These are phyloP conservation scores for Phytopythium helicoides DNA, from an alignment of 352 stramenopile genomes.

Conservation along the genomic window DNA sequence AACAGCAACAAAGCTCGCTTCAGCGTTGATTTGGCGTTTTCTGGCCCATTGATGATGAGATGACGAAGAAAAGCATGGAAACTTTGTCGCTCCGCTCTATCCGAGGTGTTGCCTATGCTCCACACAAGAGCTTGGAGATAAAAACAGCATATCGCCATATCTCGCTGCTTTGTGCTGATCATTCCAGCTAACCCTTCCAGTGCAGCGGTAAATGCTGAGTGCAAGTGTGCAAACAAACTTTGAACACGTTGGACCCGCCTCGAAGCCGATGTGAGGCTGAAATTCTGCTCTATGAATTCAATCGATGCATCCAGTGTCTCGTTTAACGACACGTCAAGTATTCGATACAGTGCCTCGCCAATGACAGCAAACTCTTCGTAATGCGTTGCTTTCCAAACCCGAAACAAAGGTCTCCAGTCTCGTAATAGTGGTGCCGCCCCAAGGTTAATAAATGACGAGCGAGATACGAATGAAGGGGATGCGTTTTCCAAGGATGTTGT, in stretches of 20 bases:
- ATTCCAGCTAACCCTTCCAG: conserved; percentile 55
- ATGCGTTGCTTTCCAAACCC: too few relatives aligned
- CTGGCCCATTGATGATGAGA: conserved; percentile 48
- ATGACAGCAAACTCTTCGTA: too few relatives aligned
- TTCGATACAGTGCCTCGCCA: too few relatives aligned
- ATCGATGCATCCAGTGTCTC: too few relatives aligned
- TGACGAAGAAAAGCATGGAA: conserved; percentile 68
- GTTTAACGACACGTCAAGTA: too few relatives aligned
- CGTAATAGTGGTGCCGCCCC: too few relatives aligned
- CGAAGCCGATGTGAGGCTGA: too few relatives aligned
- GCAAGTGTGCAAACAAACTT: conserved; percentile 41
- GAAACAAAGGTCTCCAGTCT: too few relatives aligned
- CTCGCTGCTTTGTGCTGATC: conserved; percentile 60
- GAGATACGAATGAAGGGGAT: too few relatives aligned
- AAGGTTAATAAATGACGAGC: too few relatives aligned
- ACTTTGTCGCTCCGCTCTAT: conserved; percentile 40
- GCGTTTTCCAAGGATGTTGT: too few relatives aligned
- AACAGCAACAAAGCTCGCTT: conserved; percentile 50
- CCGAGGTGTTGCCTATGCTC: conserved; percentile 55
- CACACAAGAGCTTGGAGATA: conserved; percentile 75
- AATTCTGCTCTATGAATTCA: too few relatives aligned
- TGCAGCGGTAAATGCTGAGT: conserved; percentile 47
- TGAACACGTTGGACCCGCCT: conserved; percentile 15
- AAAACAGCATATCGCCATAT: conserved; percentile 54
- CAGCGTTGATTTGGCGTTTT: conserved; percentile 43